Percentiles rank a stretch among this genome's conserved stretches.
phyloP scores from a whole-genome alignment of 208 protist species.

The Trypanosoma cruzi region DNA sequence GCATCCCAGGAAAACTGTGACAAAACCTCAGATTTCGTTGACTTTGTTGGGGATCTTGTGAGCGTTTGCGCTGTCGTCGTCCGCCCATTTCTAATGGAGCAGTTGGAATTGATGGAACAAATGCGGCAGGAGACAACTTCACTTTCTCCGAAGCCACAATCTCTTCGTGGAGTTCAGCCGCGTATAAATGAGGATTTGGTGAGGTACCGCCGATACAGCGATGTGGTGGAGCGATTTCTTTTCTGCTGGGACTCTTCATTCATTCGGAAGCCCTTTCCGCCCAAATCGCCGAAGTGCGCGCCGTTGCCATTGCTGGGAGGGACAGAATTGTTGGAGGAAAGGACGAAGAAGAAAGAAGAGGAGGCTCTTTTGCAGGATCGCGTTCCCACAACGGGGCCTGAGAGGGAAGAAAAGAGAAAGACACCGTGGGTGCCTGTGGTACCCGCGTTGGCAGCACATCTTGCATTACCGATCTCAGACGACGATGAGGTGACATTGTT shows the following conservation, averaged over 20 bases:
- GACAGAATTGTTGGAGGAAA: neutral
- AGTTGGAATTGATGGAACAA: slow-evolving; percentile 15
- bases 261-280: neutral
- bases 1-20: slow-evolving; percentile 1
- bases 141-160: neutral
- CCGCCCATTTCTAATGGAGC: slow-evolving; percentile 22
- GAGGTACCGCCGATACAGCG: slow-evolving; percentile 5
- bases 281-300: neutral
- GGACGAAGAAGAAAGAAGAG: neutral
- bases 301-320: neutral
- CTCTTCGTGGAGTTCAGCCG: neutral
- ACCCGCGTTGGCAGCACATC: slow-evolving; percentile 15
- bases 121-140: neutral
- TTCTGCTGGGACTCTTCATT: slow-evolving; percentile 10
- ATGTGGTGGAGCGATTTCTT: slow-evolving; percentile 22
- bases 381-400: neutral
- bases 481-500: slow-evolving; percentile 3
- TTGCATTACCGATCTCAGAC: neutral
- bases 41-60: slow-evolving; percentile 32
- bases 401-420: neutral
- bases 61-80: slow-evolving; percentile 26
- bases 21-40: slow-evolving; percentile 25
- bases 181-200: slow-evolving; percentile 3
- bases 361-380: neutral
- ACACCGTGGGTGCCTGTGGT: slow-evolving; percentile 20